A percentile compares a stretch with the other conserved stretches of the same genome.
These are phyloP conservation scores for Vickermania ingenoplastis DNA, from an alignment of 208 protist species.

Conservation along the genomic window DNA sequence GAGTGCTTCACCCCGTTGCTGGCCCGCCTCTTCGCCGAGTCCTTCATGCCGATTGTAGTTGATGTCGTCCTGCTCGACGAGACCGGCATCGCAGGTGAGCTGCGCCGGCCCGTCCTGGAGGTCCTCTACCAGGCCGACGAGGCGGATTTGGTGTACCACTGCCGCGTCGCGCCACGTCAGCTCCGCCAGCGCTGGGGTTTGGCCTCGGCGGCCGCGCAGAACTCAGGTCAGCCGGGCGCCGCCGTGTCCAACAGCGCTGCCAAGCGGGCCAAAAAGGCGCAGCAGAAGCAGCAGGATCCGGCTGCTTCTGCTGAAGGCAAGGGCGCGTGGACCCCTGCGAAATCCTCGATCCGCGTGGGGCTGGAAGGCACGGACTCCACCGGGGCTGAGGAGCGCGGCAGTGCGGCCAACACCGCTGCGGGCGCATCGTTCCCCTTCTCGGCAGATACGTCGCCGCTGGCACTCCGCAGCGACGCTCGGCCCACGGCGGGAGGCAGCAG, in stretches of 20 bases:
- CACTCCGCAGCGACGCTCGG: no score
- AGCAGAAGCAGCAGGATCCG: neutral
- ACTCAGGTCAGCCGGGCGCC: neutral
- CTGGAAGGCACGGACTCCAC: no score
- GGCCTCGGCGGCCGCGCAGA: neutral
- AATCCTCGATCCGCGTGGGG: no score
- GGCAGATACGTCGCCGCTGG: no score
- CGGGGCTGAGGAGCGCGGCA: neutral
- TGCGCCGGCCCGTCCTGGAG: constrained; percentile 49
- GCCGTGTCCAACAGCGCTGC: constrained; percentile 3
- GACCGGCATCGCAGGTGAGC: constrained; percentile 65
- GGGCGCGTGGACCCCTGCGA: no score
- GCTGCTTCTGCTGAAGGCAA: neutral
- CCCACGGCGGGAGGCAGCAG: constrained; percentile 1
- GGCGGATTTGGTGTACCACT: neutral
- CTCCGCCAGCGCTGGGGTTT: neutral
- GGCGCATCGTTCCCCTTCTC: no score
- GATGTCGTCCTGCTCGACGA: constrained; percentile 65
- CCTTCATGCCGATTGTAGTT: constrained; percentile 51
- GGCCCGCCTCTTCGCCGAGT: constrained; percentile 41
- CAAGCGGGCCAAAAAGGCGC: neutral
- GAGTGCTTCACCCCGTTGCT: constrained; percentile 23
- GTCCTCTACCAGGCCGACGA: constrained; percentile 16
- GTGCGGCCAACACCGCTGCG: neutral
- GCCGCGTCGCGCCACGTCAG: constrained; percentile 2